phyloP scores from a whole-genome alignment of 106 monocot genomes.

The Dendrobium catenatum region DNA sequence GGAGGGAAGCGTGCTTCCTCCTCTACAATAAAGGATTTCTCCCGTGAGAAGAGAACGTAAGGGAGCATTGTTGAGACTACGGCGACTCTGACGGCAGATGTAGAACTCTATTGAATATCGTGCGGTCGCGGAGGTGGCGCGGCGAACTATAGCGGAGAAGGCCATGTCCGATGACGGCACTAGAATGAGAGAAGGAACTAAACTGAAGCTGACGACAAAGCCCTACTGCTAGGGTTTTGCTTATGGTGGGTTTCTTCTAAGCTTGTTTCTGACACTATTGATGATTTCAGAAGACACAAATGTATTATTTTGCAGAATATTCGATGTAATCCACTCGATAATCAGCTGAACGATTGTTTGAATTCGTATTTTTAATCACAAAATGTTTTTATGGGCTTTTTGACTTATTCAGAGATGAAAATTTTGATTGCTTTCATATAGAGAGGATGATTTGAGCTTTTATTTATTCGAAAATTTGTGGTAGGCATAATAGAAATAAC shows the following conservation, averaged over 20 bases:
- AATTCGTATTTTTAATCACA: too few species aligned
- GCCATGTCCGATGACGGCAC: conserved; percentile 6
- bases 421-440: too few species aligned
- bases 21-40: not conserved
- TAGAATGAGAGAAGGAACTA: not conserved
- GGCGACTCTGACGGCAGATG: not conserved
- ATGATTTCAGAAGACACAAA: not conserved
- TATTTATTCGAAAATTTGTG: too few species aligned
- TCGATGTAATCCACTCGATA: too few species aligned
- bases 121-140: conserved; percentile 1
- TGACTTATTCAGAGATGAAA: too few species aligned
- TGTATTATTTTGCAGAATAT: too few species aligned
- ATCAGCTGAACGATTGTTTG: too few species aligned
- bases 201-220: not conserved
- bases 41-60: not conserved
- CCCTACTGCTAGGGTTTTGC: not conserved
- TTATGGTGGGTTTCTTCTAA: too few species aligned
- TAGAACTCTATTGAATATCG: not conserved
- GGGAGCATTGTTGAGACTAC: not conserved
- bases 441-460: too few species aligned
- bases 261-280: too few species aligned
- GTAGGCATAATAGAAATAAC: too few species aligned
- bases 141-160: not conserved
- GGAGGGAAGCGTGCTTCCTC: not conserved
- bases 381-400: too few species aligned